These are phyloP conservation scores for Chaetomiaceae sp. DNA, from an alignment of 2,329 filamentous ascomycete genomes.

Conservation along the genomic window DNA sequence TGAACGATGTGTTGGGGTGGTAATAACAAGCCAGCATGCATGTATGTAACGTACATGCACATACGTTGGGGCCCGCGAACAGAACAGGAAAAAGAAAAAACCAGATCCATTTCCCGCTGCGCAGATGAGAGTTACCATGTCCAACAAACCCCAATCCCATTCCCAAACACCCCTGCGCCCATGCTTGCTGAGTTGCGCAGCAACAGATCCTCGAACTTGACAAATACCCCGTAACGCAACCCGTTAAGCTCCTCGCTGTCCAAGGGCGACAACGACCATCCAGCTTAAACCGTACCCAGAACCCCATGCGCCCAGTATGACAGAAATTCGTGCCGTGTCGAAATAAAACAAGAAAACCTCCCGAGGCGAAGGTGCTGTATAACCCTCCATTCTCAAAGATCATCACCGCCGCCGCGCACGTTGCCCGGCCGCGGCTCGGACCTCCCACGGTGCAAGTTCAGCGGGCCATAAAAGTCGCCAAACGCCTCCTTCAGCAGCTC, in stretches of 20 bases:
- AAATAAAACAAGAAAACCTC: not conserved
- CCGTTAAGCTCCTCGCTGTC: not conserved
- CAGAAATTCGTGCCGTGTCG: not conserved
- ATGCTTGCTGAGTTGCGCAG: not conserved
- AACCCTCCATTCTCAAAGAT: slow-evolving; percentile 16
- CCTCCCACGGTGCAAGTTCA: slow-evolving; percentile 31
- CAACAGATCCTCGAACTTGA: not conserved
- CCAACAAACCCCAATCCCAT: slow-evolving; percentile 3
- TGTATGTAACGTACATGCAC: no score
- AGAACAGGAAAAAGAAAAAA: not conserved
- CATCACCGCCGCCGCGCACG: slow-evolving; percentile 16
- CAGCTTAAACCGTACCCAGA: not conserved
- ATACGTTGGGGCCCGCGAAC: no score
- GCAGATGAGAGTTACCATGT: not conserved
- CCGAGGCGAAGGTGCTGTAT: no score
- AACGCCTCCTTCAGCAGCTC: slow-evolving; percentile 63
- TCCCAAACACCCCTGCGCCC: not conserved
- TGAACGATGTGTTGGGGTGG: no score
- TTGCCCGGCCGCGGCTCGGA: slow-evolving; percentile 12
- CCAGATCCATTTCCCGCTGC: not conserved
- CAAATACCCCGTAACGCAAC: slow-evolving; percentile 1
- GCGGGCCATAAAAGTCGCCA: slow-evolving; percentile 58
- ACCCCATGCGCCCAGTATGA: slow-evolving; percentile 1
- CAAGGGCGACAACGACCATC: slow-evolving; percentile 2
- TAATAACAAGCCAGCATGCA: no score